Base-by-base conservation (phyloP, 176 grass and related monocot species). In the Elaeis guineensis region DNA sequence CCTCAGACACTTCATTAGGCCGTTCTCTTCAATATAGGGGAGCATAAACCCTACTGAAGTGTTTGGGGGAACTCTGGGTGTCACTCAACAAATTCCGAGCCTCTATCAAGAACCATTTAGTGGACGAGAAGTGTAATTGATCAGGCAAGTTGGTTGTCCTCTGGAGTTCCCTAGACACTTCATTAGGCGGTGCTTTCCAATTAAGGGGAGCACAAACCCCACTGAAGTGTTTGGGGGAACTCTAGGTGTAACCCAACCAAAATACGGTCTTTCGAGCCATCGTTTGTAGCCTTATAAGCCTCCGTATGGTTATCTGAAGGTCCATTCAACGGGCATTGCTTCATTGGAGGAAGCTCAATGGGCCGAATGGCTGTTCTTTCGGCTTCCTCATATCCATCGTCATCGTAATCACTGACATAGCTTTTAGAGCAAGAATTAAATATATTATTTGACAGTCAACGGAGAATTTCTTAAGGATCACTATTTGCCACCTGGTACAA, bases 51-150 rank as follows among this genome's bases (percentile, higher is more conserved):
- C 30, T 54, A 22, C 17, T 78, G 65, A 84, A 78, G 77, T 78
- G 61, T 67, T 84, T 84, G 49, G 69, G 50, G 63, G 65, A 55
- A 75, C 69, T 78, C 81, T 61, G 0, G 51, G 59, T 68, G n/a
- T 17, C 26, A 75, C 20, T 61, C 24, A 57, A 51, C 64, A 22
- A 19, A 19, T 20, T 55, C 2, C 11, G 11, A 4, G 19, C 21
- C 19, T 11, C n/a, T 55, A 6, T n/a, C 17, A 19, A 54, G 7
- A 54, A 54, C 52, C 19, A 54, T n/a, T 19, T 16, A 4, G 5
- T 19, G 7, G 30, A 35, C 7, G n/a, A 55, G 20, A 5, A 21
- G 20, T 19, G 20, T 21, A 8, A 55, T n/a, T n/a, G n/a, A n/a
- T 55, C n/a, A 21, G 52, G 52, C 3, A 25, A 74, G 57, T 55